Conservation (phyloP, 305 asterid genomes). For the Nicotiana rustica region DNA sequence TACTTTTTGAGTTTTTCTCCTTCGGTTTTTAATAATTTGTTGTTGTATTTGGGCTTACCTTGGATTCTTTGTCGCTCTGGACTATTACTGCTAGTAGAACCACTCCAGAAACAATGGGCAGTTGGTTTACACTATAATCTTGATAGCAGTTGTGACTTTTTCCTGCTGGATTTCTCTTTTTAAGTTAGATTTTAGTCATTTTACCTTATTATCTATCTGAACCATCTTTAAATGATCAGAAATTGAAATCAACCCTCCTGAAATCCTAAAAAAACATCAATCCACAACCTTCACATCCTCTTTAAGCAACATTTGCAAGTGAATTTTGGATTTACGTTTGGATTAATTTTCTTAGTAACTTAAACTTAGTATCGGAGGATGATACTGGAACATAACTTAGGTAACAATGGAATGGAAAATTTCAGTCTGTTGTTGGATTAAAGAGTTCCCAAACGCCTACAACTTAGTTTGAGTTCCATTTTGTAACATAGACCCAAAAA, state of each 20-base stretch:
- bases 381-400: slow-evolving; percentile 10
- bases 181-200: neutral
- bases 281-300: neutral
- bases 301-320: slow-evolving; percentile 7
- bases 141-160: slow-evolving; percentile 16
- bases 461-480: neutral
- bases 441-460: slow-evolving; percentile 1
- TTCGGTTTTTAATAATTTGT: no score
- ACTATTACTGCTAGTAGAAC: no score
- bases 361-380: slow-evolving; percentile 7
- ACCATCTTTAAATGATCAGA: no score
- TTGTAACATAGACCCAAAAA: slow-evolving; percentile 18
- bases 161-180: neutral
- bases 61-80: no score
- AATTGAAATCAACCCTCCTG: no score
- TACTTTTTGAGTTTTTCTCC: no score
- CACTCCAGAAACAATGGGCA: no score
- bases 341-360: neutral
- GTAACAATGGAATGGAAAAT: neutral
- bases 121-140: neutral
- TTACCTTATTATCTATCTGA: neutral
- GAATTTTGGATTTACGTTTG: neutral
- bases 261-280: neutral
- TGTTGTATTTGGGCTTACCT: no score
- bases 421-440: neutral